These are phyloP conservation scores for Russula dissimulans DNA, from an alignment of 768 basidiomycete genomes.

Conservation along the genomic window DNA sequence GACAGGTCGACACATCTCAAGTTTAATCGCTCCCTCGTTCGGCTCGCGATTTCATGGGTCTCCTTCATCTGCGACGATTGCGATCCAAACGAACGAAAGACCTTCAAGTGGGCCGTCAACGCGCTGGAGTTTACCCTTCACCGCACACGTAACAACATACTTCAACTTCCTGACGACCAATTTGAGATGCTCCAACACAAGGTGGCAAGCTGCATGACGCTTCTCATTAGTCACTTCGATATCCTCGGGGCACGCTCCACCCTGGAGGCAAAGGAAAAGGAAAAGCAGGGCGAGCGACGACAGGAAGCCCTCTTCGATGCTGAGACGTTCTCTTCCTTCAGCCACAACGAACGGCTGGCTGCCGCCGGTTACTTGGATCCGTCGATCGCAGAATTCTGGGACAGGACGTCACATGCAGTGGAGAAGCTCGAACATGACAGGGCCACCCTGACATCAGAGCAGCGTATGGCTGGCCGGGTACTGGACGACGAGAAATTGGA, in stretches of 20 bases:
- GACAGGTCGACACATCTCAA: slow-evolving; percentile 58
- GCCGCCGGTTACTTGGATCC: slow-evolving; percentile 46
- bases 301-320: slow-evolving; percentile 35
- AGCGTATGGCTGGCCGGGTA: slow-evolving; percentile 80
- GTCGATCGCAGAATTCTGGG: slow-evolving; percentile 69
- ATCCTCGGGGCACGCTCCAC: slow-evolving; percentile 91
- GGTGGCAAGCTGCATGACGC: slow-evolving; percentile 92
- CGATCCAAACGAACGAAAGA: slow-evolving; percentile 89
- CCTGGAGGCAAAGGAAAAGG: slow-evolving; percentile 84
- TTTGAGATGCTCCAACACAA: slow-evolving; percentile 86
- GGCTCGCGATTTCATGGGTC: slow-evolving; percentile 94
- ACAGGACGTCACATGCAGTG: slow-evolving; percentile 52
- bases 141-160: slow-evolving; percentile 82
- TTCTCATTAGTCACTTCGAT: slow-evolving; percentile 96
- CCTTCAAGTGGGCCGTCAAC: slow-evolving; percentile 96
- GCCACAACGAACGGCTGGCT: slow-evolving; percentile 25
- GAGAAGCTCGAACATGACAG: slow-evolving; percentile 59
- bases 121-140: slow-evolving; percentile 88
- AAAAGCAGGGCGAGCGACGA: slow-evolving; percentile 62
- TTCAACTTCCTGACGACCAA: slow-evolving; percentile 79
- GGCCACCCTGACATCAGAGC: slow-evolving; percentile 50
- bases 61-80: slow-evolving; percentile 98
- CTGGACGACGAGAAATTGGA: slow-evolving; percentile 90
- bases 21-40: slow-evolving; percentile 78
- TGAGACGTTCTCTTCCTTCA: slow-evolving; percentile 32